Percentiles rank a stretch among this genome's conserved stretches.
These are phyloP conservation scores for Globisporangium canariense DNA, from an alignment of 352 stramenopile species.

Conservation along the genomic window DNA sequence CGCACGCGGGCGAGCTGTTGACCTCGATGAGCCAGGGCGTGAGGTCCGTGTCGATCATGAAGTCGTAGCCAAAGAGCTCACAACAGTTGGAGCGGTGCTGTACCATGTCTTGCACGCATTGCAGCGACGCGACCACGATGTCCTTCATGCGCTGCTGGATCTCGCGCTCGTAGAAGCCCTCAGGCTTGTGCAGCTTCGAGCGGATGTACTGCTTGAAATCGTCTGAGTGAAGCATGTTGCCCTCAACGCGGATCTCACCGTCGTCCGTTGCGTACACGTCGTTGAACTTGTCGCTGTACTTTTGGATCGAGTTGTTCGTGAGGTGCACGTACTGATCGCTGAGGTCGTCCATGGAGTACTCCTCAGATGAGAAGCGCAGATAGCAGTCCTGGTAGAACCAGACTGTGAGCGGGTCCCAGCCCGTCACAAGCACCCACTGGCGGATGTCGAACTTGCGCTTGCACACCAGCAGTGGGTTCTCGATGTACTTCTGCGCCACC, in stretches of 20 bases:
- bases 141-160: constrained; percentile 86
- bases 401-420: constrained; percentile 92
- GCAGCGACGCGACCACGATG: constrained; percentile 79
- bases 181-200: constrained; percentile 23
- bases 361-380: constrained; percentile 86
- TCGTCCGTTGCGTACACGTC: constrained; percentile 68
- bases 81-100: constrained; percentile 88
- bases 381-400: constrained; percentile 93
- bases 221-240: constrained; percentile 81
- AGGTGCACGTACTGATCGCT: constrained; percentile 90
- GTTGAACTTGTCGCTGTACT: constrained; percentile 89
- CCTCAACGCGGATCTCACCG: constrained; percentile 51
- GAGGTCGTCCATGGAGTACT: constrained; percentile 76
- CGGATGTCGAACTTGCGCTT: constrained; percentile 92
- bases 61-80: constrained; percentile 93
- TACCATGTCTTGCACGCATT: constrained; percentile 86
- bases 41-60: constrained; percentile 89
- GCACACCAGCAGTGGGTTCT: constrained; percentile 84
- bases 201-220: constrained; percentile 59
- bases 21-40: constrained; percentile 91
- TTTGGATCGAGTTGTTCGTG: constrained; percentile 94
- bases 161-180: constrained; percentile 31
- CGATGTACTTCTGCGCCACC: constrained; percentile 89
- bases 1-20: constrained; percentile 91
- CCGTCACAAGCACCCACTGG: constrained; percentile 91